Evolutionary conservation across 768 basidiomycete species (phyloP).

Genomic region (Cystofilobasidium bisporidii): DNA sequence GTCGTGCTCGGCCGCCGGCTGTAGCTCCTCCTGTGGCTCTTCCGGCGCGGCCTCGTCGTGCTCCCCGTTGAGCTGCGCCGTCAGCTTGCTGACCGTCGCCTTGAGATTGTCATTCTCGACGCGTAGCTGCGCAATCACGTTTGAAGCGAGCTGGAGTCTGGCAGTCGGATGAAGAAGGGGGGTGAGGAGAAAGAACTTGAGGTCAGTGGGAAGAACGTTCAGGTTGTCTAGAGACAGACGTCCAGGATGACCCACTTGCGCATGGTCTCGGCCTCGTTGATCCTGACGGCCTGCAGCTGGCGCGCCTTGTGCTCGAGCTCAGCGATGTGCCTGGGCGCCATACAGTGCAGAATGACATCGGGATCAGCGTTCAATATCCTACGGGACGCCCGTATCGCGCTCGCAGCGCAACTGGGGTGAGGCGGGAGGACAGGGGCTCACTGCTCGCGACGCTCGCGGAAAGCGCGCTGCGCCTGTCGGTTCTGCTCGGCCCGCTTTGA

Average conservation of each 20-base stretch:
- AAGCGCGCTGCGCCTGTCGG: neutral
- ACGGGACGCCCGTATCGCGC: too few species aligned
- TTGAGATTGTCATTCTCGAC: neutral
- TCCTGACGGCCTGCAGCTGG: neutral
- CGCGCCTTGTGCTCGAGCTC: neutral
- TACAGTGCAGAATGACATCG: too few species aligned
- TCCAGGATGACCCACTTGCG: neutral
- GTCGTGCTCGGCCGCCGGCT: too few species aligned
- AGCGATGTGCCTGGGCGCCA: neutral
- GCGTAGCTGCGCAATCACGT: neutral
- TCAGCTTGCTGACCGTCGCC: neutral
- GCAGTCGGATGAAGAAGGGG: neutral
- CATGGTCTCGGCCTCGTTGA: neutral
- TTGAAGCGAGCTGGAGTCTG: neutral
- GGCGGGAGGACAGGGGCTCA: neutral
- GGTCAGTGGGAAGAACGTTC: neutral
- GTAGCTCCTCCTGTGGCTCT: too few species aligned
- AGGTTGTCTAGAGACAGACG: too few species aligned
- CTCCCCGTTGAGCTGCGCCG: neutral
- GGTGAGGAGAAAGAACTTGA: neutral
- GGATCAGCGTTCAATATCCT: too few species aligned
- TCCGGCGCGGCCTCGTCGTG: neutral
- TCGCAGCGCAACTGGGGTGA: too few species aligned
- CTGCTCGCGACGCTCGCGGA: neutral
- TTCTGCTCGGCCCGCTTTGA: constrained; percentile 1